Evolutionary conservation across 2,329 filamentous ascomycete genomes (phyloP), one percentile per base, ranked within the genome.

Genomic region (Malbranchea cinnamomea): DNA sequence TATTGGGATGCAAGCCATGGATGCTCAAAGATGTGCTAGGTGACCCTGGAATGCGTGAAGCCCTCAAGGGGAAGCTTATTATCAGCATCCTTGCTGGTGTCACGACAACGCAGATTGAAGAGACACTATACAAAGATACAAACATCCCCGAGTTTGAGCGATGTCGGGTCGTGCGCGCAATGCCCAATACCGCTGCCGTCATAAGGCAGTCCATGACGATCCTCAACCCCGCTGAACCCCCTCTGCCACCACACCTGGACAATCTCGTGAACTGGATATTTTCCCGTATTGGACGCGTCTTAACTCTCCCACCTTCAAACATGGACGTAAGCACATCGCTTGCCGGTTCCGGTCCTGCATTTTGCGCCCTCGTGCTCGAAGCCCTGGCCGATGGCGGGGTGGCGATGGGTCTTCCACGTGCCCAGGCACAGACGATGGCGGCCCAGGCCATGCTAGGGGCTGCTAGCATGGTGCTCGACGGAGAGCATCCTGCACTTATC

Each of bases 131-230:
- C 44, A 65, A 66, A 15, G 57, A 62, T 37, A 52, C 59, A 10
- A 71, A 53, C 62, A 29, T 32, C 26, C 38, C 29, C 5, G 29
- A 37, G 12, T 36, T 41, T 19, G 41, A 54, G 30, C 24, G 50
- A 41, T 57, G 51, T 36, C 46, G 68, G 23, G 65, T 89, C 25
- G 74, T 91, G 4, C 67, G 82, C 18, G 81, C 78, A 32, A 83
- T 91, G 71, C 82, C 82, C 42, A 91, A 91, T 59, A 85, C 79
- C 0, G 81, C 82, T 7, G 74, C 75, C 15, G 66, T 80, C 28
- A 77, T 91, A 34, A 62, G 80, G 26, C 76, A 91, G 54, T 75
- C 71, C 42, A 89, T 89, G 79, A 87, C 77, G 3, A 73, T 89
- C 31, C 77, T 92, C 41, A 74, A 71, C 27, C 72, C 66, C 2